A percentile compares a stretch with the other conserved stretches of the same genome.
phyloP scores from a whole-genome alignment of 176 grass and related monocot species.

The Melocanna baccifera region DNA sequence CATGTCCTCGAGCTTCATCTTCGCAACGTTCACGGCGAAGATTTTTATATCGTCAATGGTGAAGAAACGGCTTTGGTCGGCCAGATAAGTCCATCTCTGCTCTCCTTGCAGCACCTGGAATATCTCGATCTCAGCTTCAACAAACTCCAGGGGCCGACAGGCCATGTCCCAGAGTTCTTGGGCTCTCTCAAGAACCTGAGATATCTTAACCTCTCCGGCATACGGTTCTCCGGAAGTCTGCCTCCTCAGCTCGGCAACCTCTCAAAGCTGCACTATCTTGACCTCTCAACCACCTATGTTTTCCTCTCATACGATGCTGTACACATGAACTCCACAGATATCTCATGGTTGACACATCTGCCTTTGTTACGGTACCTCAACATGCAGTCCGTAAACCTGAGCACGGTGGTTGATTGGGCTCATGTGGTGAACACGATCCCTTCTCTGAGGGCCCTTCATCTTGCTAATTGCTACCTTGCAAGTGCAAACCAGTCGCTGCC shows the following conservation, averaged over 20 bases:
- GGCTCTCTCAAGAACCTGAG: too few species aligned
- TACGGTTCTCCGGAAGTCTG: too few species aligned
- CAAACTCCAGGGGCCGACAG: background rate
- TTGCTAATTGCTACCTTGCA: too few species aligned
- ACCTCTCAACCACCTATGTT: too few species aligned
- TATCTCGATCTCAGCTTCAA: background rate
- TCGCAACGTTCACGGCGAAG: background rate
- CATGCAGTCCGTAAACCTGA: background rate
- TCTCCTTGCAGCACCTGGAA: background rate
- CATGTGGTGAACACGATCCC: background rate
- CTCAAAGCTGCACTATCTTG: too few species aligned
- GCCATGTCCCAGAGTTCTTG: background rate
- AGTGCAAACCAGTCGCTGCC: too few species aligned
- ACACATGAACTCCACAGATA: background rate
- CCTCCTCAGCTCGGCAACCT: too few species aligned
- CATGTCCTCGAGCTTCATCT: background rate
- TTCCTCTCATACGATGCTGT: background rate
- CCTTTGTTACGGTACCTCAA: background rate
- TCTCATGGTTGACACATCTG: background rate
- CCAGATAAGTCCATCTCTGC: conserved; percentile 18
- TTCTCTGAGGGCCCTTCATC: background rate
- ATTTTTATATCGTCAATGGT: rapidly evolving
- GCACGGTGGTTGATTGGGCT: background rate
- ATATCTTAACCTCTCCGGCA: too few species aligned
- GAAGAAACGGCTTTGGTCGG: background rate